Base-by-base conservation (phyloP, 768 basidiomycete species). In the Tephrocybe sp. region DNA sequence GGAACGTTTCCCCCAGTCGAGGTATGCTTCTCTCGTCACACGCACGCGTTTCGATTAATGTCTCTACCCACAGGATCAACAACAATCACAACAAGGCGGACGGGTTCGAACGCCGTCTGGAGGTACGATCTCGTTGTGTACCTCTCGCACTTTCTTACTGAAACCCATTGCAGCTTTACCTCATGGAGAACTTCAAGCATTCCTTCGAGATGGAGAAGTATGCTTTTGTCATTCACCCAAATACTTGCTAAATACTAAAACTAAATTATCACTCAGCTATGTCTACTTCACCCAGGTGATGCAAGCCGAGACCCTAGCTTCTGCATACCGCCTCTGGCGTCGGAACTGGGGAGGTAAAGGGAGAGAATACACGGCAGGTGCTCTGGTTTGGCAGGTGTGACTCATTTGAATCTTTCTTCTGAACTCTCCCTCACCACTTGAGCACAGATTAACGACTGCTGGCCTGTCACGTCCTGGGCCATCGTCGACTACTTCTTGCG, bases 251-350 rank as follows among this genome's bases (percentile, higher is more conserved):
- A n/a, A n/a, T n/a, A n/a, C n/a, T n/a, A n/a, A n/a, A n/a, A 57
- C 37, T 42, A 52, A 56, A 41, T 56, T 28, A 58, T 46, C 20
- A 36, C 8, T 23, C 57, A 92, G 90, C 66, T 97, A 95, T 69
- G 80, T 91, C 12, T 98, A 93, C 69, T 93, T 90, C 62, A 96
- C 96, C 4, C 96, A 98, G 69, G 72, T 96, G 49, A 95, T 98
- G 91, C 96, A 98, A 69, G 90, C 94, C 3, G 95, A 98, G 68
- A 85, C 89, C 2, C 76, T 98, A 17, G 83, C 85, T 1, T 83
- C 89, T 18, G 96, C 96, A 0, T 97, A 92, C 66, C 83, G 90
- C 17, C 73, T 93, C 1, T 98, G 95, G 96, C 76, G 93, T 50
- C 78, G 96, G 15, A 89, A 93, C 65, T 98, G 93, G 93, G 74